Conservation (phyloP, 2,329 filamentous ascomycete genomes). For the Sclerotinia glacialis region DNA sequence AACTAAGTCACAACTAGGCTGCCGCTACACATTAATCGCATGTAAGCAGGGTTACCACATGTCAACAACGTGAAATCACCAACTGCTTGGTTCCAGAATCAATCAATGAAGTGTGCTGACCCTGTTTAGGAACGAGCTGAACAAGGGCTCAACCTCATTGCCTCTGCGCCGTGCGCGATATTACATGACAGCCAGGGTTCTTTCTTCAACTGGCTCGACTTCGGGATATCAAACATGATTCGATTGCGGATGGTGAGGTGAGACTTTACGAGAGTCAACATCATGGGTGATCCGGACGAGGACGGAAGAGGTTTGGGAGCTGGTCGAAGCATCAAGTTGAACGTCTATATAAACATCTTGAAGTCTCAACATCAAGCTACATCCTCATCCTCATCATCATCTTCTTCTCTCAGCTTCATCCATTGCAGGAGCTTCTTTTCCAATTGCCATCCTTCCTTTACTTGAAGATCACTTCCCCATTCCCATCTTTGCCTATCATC, state of each 20-base stretch:
- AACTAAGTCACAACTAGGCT: background rate
- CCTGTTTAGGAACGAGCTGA: background rate
- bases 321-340: constrained; percentile 8
- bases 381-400: constrained; percentile 6
- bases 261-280: constrained; percentile 14
- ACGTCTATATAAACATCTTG: constrained; percentile 17
- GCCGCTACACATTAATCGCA: background rate
- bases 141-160: constrained; percentile 4
- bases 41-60: constrained; percentile 9
- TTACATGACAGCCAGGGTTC: background rate
- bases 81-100: constrained; percentile 1
- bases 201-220: constrained; percentile 10
- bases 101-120: background rate
- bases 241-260: background rate
- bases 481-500: background rate
- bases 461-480: background rate
- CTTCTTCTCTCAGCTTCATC: constrained; percentile 3
- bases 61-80: constrained; percentile 1
- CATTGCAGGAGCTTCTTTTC: background rate
- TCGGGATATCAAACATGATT: background rate
- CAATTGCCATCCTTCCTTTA: background rate
- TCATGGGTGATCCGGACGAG: background rate
- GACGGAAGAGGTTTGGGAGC: background rate
- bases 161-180: background rate
- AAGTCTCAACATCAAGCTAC: constrained; percentile 14